Evolutionary conservation across 1,139 yeast genomes (phyloP).

Genomic region (Scheffersomyces stambukii): DNA sequence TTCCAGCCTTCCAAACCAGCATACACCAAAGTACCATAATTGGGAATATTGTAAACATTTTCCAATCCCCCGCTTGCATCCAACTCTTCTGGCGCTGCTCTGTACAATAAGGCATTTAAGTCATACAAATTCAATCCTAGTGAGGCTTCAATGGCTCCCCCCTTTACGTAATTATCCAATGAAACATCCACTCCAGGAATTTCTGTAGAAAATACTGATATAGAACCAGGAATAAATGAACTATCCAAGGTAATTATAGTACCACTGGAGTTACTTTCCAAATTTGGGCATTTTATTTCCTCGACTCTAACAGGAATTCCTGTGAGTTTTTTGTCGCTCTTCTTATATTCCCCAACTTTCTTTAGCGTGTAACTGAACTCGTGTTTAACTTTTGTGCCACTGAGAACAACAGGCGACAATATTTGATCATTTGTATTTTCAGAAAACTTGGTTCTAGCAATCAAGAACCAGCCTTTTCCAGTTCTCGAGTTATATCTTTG

Average conservation of each 20-base stretch:
- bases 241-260: constrained; percentile 49
- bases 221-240: constrained; percentile 82
- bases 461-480: constrained; percentile 84
- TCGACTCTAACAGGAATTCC: constrained; percentile 66
- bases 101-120: constrained; percentile 69
- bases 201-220: constrained; percentile 74
- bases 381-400: constrained; percentile 61
- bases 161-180: constrained; percentile 60
- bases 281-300: constrained; percentile 47
- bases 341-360: constrained; percentile 46
- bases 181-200: constrained; percentile 52
- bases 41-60: constrained; percentile 74
- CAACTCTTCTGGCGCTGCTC: constrained; percentile 83
- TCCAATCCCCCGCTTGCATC: constrained; percentile 69
- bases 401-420: constrained; percentile 57
- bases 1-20: constrained; percentile 96
- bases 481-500: constrained; percentile 81
- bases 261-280: constrained; percentile 35
- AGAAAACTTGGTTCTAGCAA: constrained; percentile 79
- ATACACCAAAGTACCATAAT: constrained; percentile 67
- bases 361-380: constrained; percentile 59
- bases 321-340: constrained; percentile 37
- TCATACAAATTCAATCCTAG: constrained; percentile 57
- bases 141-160: constrained; percentile 76
- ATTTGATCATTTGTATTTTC: constrained; percentile 42